Base-by-base conservation (phyloP, 192 early-diverging fungal genomes). In the Backusella tuberculispora region DNA sequence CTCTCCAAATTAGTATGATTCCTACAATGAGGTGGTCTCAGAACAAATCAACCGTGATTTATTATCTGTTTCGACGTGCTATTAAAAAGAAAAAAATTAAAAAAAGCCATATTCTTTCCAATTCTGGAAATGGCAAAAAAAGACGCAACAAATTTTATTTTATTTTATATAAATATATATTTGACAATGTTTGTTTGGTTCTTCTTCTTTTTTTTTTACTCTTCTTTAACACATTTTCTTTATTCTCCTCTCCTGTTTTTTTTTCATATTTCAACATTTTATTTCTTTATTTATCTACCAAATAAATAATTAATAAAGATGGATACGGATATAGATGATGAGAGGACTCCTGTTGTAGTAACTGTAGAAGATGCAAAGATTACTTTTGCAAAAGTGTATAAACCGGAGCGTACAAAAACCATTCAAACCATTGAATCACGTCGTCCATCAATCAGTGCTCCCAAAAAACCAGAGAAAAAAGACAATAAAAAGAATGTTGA, bases 401-500 rank as follows among this genome's bases (percentile, higher is more conserved):
- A 76, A 34, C 78, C 78, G 13, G 74, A 80, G 45, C 74, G 78
- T 45, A 67, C 69, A 5, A 69, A 37, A 12, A 72, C 68, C 1
- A 69, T 71, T 5, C 77, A 74, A 21, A 73, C 72, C 12, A 45
- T 37, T 17, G 72, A 73, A 9, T 66, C 71, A 17, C 66, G 74
- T 21, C 44, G 68, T 17, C 78, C 78, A 17, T 79, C 78, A 8
- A 50, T 79, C 4, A 71, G 69, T 56, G 74, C 78, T 9, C 73
- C 69, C 2, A 66, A 63, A 48, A 47, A 67, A 12, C 69, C 74
- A 26, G 24, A 60, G 12, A 79, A 74, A 60, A 70, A 75, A 41
- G 53, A 60, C 10, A 64, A 68, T 10, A 46, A 74, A 26, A 83
- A 83, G 69, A 48, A 83, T 53, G 74, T 88, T 4, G 87, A 88